Conservation (phyloP, 805 yeast genomes). For the Kazachstania kunashirensis region DNA sequence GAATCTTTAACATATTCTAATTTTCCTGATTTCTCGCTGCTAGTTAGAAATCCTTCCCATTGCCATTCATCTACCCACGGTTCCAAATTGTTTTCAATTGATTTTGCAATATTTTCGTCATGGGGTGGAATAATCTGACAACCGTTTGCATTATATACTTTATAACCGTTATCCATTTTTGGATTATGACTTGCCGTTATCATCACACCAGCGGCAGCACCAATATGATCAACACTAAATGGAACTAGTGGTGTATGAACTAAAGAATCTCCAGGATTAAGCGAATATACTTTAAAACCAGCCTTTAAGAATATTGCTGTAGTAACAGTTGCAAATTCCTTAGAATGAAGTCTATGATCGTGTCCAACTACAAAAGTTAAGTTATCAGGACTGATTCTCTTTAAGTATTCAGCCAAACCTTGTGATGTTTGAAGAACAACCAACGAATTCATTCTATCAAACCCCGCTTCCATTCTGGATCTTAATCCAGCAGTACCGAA, state of each 20-base stretch:
- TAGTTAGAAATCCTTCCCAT: constrained; percentile 30
- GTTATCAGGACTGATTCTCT: constrained; percentile 22
- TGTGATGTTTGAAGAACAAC: constrained; percentile 87
- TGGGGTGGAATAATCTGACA: constrained; percentile 95
- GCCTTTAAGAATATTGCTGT: constrained; percentile 59
- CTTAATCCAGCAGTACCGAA: constrained; percentile 95
- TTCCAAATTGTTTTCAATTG: constrained; percentile 48
- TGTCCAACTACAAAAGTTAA: constrained; percentile 62
- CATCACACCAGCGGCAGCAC: constrained; percentile 81
- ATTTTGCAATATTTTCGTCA: constrained; percentile 59
- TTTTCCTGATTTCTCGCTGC: constrained; percentile 16
- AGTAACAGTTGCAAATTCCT: constrained; percentile 67
- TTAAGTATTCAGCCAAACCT: constrained; percentile 52
- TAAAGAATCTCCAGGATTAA: constrained; percentile 29
- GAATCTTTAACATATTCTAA: constrained; percentile 36
- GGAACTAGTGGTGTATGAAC: constrained; percentile 92
- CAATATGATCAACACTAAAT: constrained; percentile 55
- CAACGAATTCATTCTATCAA: constrained; percentile 76
- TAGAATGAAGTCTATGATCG: constrained; percentile 82
- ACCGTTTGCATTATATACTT: constrained; percentile 87
- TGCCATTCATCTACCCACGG: constrained; percentile 54
- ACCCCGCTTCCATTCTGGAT: constrained; percentile 84
- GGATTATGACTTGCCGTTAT: constrained; percentile 87
- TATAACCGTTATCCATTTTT: constrained; percentile 82
- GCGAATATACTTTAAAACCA: constrained; percentile 62